Evolutionary conservation across 2,329 filamentous ascomycete species (phyloP).

Genomic region (Aspergillus puulaauensis): DNA sequence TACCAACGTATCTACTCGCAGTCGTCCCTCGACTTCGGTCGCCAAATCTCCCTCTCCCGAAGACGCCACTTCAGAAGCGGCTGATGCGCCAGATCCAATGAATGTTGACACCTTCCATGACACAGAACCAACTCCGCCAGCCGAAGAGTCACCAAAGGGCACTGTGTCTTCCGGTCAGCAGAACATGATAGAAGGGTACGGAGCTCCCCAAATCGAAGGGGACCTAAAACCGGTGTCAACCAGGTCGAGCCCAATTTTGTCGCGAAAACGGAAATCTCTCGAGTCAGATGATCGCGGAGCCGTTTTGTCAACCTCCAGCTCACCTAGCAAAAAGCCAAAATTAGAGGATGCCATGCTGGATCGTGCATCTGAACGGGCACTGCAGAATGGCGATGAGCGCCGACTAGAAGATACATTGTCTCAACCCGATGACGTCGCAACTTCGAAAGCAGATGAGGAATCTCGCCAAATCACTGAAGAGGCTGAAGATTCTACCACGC

Average conservation of each 20-base stretch:
- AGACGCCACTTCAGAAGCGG: constrained; percentile 10
- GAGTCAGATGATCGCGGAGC: constrained; percentile 21
- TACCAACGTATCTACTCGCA: constrained; percentile 7
- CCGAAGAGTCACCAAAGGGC: constrained; percentile 11
- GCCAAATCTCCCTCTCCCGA: constrained; percentile 18
- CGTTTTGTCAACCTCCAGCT: constrained; percentile 14
- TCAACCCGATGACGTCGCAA: constrained; percentile 14
- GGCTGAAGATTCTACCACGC: constrained; percentile 18
- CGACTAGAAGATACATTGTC: constrained; percentile 21
- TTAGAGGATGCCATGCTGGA: constrained; percentile 29
- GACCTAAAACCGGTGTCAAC: constrained; percentile 8
- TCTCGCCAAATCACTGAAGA: constrained; percentile 26
- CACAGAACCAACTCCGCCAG: neutral
- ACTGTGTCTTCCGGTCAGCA: constrained; percentile 8
- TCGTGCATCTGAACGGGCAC: constrained; percentile 19
- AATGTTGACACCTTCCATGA: constrained; percentile 8
- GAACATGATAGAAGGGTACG: constrained; percentile 1
- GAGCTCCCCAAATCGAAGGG: constrained; percentile 1
- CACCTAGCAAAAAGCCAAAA: constrained; percentile 31
- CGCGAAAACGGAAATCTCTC: constrained; percentile 28
- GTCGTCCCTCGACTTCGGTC: neutral
- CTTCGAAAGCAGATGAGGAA: constrained; percentile 15
- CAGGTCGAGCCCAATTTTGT: constrained; percentile 16
- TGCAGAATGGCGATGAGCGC: constrained; percentile 23
- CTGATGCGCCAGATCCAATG: constrained; percentile 4